phyloP scores from a whole-genome alignment of 352 stramenopile species.

The Pythium oligandrum region DNA sequence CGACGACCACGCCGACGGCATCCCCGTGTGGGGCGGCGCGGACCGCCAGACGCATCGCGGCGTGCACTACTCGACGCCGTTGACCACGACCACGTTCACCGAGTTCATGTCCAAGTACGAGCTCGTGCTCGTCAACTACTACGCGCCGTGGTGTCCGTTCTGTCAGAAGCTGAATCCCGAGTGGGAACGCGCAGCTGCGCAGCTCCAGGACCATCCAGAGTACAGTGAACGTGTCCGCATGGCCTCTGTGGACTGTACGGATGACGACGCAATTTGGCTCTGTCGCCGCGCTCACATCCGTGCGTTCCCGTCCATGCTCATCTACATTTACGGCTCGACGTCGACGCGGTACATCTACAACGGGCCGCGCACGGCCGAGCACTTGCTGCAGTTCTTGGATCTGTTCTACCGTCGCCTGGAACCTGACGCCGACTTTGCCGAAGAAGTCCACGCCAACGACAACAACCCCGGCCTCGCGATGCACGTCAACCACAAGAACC shows the following conservation, averaged over 20 bases:
- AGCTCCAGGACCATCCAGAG: slow-evolving; percentile 69
- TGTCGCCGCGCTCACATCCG: slow-evolving; percentile 71
- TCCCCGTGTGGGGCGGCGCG: slow-evolving; percentile 61
- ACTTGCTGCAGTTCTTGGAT: slow-evolving; percentile 78
- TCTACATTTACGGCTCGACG: slow-evolving; percentile 82
- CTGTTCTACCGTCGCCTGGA: slow-evolving; percentile 78
- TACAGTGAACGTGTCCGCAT: slow-evolving; percentile 77
- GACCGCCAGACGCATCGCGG: slow-evolving; percentile 38
- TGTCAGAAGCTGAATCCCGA: slow-evolving; percentile 70
- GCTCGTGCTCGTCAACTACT: slow-evolving; percentile 82
- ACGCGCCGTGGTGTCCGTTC: slow-evolving; percentile 78
- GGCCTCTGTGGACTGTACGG: slow-evolving; percentile 77
- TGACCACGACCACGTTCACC: slow-evolving; percentile 64
- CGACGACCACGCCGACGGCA: slow-evolving; percentile 50
- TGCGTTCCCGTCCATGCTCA: slow-evolving; percentile 82
- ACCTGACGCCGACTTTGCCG: slow-evolving; percentile 72
- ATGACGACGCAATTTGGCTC: slow-evolving; percentile 51
- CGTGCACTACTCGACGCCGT: slow-evolving; percentile 69
- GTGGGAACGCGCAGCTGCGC: slow-evolving; percentile 67
- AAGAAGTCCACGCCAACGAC: slow-evolving; percentile 65
- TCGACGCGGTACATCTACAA: slow-evolving; percentile 82
- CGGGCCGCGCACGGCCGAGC: slow-evolving; percentile 62
- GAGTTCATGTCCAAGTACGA: slow-evolving; percentile 83
- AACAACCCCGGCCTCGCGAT: slow-evolving; percentile 41
- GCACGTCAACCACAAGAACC: slow-evolving; percentile 53